Evolutionary conservation across 2,329 filamentous ascomycete species (phyloP), one percentile per base, ranked within the genome.

Genomic region (Lachnellula arida): DNA sequence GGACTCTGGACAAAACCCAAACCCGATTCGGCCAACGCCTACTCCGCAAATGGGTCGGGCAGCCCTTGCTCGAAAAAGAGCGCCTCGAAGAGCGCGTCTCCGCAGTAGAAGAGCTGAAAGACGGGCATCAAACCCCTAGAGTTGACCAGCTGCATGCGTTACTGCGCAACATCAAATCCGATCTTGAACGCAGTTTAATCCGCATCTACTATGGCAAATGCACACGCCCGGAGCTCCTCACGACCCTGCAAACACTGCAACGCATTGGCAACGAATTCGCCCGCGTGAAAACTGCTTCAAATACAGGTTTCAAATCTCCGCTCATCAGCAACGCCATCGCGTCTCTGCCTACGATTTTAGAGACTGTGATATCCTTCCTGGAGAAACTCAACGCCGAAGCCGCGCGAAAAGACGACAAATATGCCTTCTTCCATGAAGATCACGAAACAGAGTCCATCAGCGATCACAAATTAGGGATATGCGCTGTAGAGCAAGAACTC

Each of bases 141-240:
- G 85, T 92, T 4, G 89, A 95, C 64, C 87, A 88, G 60, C 73
- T 97, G 2, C 87, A 85, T 60, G 79, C 76, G 19, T 75, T 97
- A 9, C 78, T 99, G 1, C 76, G 79, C 25, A 87, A 80, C 57
- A 86, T 87, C 59, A 90, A 81, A 68, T 85, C 82, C 5, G 94
- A 99, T 68, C 82, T 99, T 5, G 94, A 99, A 73, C 91, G 94
- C 64, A 94, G 89, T 59, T 77, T 99, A 46, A 92, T 97, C 66
- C 84, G 94, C 46, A 96, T 99, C 57, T 99, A 97, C 76, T 99
- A 99, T 72, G 91, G 92, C 49, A 97, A 96, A 74, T 97, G 92
- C 71, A 88, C 89, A 0, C 85, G 94, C 0, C 88, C 92, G 0
- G 94, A 99, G 71, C 82, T 99, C 4, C 78, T 97, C 2, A 84